Percentiles rank a stretch among this genome's conserved stretches.
Conservation (phyloP, 371 early-diverging fungal species). For the Lichtheimia hyalospora region DNA sequence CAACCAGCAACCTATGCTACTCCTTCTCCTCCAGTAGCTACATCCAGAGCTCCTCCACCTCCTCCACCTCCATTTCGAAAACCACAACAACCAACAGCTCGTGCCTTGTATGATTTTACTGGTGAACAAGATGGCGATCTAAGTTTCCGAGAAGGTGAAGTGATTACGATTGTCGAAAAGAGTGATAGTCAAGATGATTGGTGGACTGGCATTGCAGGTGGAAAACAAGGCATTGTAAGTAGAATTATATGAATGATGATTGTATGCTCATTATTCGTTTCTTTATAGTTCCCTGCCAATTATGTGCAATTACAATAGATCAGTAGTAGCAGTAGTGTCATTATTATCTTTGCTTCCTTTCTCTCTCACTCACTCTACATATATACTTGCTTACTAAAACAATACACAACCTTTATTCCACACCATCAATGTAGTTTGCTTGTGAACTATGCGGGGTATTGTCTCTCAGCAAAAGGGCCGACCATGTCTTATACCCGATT, state of each 20-base stretch:
- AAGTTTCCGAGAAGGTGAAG: conserved; percentile 70
- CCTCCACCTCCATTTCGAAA: conserved; percentile 41
- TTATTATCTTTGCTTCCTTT: background rate
- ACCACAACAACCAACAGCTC: conserved; percentile 47
- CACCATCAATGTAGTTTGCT: too few relatives aligned
- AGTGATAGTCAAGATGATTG: conserved; percentile 73
- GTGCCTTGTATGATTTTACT: conserved; percentile 72
- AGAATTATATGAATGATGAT: background rate
- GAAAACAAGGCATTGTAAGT: conserved; percentile 63
- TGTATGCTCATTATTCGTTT: background rate
- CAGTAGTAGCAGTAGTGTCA: background rate
- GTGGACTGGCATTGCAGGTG: conserved; percentile 77
- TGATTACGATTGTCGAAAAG: conserved; percentile 66
- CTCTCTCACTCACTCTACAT: background rate
- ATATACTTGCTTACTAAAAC: background rate
- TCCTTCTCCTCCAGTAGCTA: background rate
- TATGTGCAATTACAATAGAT: conserved; percentile 60
- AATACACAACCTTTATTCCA: too few relatives aligned
- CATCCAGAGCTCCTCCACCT: conserved; percentile 5
- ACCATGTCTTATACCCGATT: too few relatives aligned
- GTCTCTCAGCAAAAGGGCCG: too few relatives aligned
- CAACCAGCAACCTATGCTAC: background rate
- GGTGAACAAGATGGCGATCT: conserved; percentile 74
- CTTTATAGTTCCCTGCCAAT: conserved; percentile 73
- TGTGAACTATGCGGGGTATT: too few relatives aligned